Evolutionary conservation across 768 basidiomycete genomes (phyloP), one percentile per base, ranked within the genome.

Genomic region (Chiua virens): DNA sequence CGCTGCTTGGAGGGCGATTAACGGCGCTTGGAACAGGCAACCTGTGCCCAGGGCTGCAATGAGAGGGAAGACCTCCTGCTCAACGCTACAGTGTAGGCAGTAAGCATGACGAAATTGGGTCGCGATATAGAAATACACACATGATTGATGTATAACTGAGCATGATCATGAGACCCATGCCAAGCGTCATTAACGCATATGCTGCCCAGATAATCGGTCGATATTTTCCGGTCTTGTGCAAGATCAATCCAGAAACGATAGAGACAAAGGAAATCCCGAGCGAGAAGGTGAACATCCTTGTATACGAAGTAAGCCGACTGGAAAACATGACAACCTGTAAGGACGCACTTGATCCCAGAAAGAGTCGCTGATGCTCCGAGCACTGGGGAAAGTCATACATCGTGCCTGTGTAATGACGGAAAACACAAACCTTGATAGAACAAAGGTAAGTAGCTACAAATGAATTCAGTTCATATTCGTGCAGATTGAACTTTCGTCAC

Each of bases 1-100:
- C 1, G 90, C 85, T 2, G 89, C 87, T 70, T 93, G 91, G 14
- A 93, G 69, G 14, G 77, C 87, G 45, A 91, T 82, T 8, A 90
- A 68, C 0, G 88, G 89, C 4, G 71, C 62, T 72, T 83, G 81
- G 73, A 87, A 87, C 43, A 91, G 65, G 56, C 75, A 78, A 2
- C 88, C 88, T 14, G 82, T 61, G 2, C 88, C 89, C 4, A 84
- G 14, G 8, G 85, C 78, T 18, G 85, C 75, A 25, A 92, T 69
- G 15, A 92, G 65, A 5, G 85, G 83, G 58, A 76, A 88, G 8
- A 91, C 25, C 9, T 79, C 80, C 63, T 87, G 80, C 55, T 73
- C 69, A 0, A 83, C 85, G n/a, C 87, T 86, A 18, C 20, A 23
- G 2, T 54, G 47, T 14, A 17, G 27, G 25, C n/a, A n/a, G n/a